phyloP scores from a whole-genome alignment of 495 filamentous ascomycete genomes.

The Penicillium fimorum region DNA sequence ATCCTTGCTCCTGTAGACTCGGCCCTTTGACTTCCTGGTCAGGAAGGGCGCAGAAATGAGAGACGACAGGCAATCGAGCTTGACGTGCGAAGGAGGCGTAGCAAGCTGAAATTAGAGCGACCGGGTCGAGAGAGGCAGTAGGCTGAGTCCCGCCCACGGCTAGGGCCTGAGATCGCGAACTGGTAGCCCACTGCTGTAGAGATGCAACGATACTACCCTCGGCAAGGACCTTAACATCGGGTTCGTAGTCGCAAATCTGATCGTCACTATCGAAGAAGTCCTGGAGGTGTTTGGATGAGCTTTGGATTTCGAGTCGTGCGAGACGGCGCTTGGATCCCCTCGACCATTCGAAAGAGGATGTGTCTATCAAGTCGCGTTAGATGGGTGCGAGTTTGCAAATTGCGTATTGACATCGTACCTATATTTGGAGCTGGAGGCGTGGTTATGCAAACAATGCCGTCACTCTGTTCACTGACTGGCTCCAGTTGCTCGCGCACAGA shows the following conservation, averaged over 20 bases:
- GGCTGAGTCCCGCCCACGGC: conserved; percentile 38
- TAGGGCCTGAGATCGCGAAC: conserved; percentile 38
- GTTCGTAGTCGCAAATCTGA: conserved; percentile 35
- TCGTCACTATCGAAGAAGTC: conserved; percentile 44
- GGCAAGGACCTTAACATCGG: conserved; percentile 30
- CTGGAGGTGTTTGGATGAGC: conserved; percentile 43
- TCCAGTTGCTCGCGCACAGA: conserved; percentile 28
- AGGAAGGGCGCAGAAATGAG: conserved; percentile 44
- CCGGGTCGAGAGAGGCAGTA: conserved; percentile 29
- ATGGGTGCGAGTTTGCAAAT: conserved; percentile 11
- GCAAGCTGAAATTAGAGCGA: conserved; percentile 40
- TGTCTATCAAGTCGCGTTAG: conserved; percentile 20
- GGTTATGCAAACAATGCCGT: conserved; percentile 37
- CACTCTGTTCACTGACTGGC: conserved; percentile 30
- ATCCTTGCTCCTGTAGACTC: conserved; percentile 34
- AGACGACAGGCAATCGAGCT: conserved; percentile 40
- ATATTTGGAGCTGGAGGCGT: conserved; percentile 35
- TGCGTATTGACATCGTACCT: conserved; percentile 25
- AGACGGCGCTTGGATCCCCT: conserved; percentile 41
- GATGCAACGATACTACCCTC: conserved; percentile 36
- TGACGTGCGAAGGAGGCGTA: conserved; percentile 38
- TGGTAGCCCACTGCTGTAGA: conserved; percentile 41
- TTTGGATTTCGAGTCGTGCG: conserved; percentile 41
- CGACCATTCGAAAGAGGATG: conserved; percentile 33
- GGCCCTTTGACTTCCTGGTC: conserved; percentile 23